phyloP scores from a whole-genome alignment of 495 filamentous ascomycete species.

The Podospora conica region DNA sequence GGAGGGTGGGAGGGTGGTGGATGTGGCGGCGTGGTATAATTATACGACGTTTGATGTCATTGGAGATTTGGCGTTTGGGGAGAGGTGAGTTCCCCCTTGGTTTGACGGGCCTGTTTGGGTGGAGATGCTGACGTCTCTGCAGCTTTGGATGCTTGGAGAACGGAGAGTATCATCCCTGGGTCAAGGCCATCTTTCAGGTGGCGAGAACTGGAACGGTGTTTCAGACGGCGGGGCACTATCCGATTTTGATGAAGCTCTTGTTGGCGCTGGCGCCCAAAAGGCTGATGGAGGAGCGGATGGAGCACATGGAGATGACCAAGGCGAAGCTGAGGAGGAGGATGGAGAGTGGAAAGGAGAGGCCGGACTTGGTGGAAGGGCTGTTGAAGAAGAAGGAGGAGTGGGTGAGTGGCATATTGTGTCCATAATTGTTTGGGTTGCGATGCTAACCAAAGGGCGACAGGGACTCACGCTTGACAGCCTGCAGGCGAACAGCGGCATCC shows the following conservation, averaged over 20 bases:
- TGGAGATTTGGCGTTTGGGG: conserved; percentile 55
- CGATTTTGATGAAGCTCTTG: conserved; percentile 18
- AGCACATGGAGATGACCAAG: conserved; percentile 25
- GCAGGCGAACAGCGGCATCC: conserved; percentile 34
- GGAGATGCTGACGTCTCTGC: not conserved
- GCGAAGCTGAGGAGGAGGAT: conserved; percentile 40
- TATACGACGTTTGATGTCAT: conserved; percentile 58
- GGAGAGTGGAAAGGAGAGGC: conserved; percentile 31
- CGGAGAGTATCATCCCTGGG: conserved; percentile 48
- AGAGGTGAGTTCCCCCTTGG: conserved; percentile 22
- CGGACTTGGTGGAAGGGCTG: conserved; percentile 46
- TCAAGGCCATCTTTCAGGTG: conserved; percentile 41
- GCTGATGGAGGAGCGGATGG: conserved; percentile 1
- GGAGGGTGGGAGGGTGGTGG: conserved; percentile 26
- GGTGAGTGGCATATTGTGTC: conserved; percentile 16
- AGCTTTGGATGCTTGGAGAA: conserved; percentile 49
- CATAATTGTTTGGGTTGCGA: not conserved
- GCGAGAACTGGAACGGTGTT: not conserved
- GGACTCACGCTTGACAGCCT: conserved; percentile 37
- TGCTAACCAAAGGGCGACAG: conserved; percentile 13
- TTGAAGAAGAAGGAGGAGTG: conserved; percentile 42
- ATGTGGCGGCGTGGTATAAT: conserved; percentile 51
- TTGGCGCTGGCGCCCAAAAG: not conserved
- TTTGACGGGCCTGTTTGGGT: not conserved
- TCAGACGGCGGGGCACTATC: conserved; percentile 21